Conservation (phyloP, 805 yeast genomes). For the Teunomyces kruisii region DNA sequence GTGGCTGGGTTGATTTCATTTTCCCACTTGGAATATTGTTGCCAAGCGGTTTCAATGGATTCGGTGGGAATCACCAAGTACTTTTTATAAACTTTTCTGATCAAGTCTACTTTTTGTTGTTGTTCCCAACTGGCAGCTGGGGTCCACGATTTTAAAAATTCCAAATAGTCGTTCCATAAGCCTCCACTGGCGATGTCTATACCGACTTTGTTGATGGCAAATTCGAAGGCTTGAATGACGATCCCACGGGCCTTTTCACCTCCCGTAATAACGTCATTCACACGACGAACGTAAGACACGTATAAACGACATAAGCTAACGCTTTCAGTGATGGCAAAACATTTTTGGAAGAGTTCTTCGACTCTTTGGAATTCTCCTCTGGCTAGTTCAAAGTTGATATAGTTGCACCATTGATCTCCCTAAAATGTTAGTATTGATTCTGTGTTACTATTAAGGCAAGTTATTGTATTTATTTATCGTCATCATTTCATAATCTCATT, state of each 20-base stretch:
- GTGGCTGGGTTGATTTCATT: constrained; percentile 69
- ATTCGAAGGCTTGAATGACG: constrained; percentile 79
- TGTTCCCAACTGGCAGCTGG: constrained; percentile 82
- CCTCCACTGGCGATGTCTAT: constrained; percentile 68
- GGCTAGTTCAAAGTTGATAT: constrained; percentile 62
- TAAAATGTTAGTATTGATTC: constrained; percentile 20
- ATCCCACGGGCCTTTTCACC: constrained; percentile 76
- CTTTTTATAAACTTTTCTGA: constrained; percentile 69
- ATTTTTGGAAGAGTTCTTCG: constrained; percentile 63
- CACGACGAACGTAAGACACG: constrained; percentile 71
- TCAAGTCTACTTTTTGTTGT: constrained; percentile 74
- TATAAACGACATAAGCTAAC: constrained; percentile 76
- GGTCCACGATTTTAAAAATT: constrained; percentile 73
- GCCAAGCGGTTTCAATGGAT: constrained; percentile 78
- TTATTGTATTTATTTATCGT: constrained; percentile 1
- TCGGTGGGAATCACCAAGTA: constrained; percentile 75
- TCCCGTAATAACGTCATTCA: constrained; percentile 69
- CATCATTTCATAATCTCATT: neutral
- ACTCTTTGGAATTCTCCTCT: constrained; percentile 65
- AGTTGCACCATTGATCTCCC: constrained; percentile 66
- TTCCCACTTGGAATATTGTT: constrained; percentile 79
- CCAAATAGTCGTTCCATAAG: constrained; percentile 83
- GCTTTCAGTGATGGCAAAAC: constrained; percentile 61
- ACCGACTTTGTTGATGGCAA: constrained; percentile 78
- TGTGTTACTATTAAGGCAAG: neutral